Percentiles rank a stretch among this genome's conserved stretches.
Conservation (phyloP, 306 rosid species). For the Geum urbanum region DNA sequence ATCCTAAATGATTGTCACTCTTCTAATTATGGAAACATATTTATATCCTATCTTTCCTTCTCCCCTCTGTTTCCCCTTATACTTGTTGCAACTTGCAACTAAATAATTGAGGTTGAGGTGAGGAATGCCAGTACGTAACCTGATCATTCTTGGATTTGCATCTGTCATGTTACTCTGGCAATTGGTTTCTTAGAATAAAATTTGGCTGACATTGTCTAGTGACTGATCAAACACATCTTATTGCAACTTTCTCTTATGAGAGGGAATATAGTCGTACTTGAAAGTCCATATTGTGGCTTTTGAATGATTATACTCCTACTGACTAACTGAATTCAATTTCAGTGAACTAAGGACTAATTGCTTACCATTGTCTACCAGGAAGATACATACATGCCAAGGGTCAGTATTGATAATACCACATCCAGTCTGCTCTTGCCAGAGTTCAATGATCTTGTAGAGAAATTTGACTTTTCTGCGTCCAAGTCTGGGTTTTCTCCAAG, state of each 20-base stretch:
- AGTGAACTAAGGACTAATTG: background rate
- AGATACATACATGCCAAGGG: constrained; percentile 40
- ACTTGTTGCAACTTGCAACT: background rate
- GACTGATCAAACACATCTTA: background rate
- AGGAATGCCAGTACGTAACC: background rate
- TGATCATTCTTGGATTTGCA: background rate
- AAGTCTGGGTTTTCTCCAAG: constrained; percentile 34
- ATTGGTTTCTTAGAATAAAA: background rate
- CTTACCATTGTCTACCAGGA: constrained; percentile 38
- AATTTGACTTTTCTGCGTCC: constrained; percentile 38
- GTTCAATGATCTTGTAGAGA: constrained; percentile 45
- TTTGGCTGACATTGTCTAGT: background rate
- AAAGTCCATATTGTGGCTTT: constrained; percentile 7
- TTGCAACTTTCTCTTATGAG: background rate
- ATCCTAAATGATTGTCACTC: background rate
- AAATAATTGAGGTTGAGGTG: background rate
- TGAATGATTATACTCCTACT: background rate
- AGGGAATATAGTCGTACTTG: background rate
- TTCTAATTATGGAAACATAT: background rate
- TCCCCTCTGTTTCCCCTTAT: background rate
- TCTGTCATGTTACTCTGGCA: background rate
- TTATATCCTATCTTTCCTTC: background rate
- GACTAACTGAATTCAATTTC: background rate
- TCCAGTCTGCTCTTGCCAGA: constrained; percentile 40
- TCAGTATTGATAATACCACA: constrained; percentile 31